Percentiles rank a stretch among this genome's conserved stretches.
phyloP scores from a whole-genome alignment of 805 yeast species.

The Priceomyces fermenticarens region DNA sequence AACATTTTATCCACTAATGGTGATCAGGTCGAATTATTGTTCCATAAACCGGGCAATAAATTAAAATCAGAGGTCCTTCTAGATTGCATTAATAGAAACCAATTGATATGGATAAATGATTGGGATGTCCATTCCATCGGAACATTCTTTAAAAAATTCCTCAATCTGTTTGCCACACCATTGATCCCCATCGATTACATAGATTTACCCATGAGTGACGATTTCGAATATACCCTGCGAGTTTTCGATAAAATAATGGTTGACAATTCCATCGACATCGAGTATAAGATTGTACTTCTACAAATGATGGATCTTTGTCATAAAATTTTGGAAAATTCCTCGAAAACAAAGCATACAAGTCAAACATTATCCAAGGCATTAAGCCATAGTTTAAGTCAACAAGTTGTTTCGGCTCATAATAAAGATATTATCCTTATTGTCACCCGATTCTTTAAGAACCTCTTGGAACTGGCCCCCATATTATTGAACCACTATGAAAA shows the following conservation, averaged over 20 bases:
- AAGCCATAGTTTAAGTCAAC: constrained; percentile 57
- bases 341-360: constrained; percentile 43
- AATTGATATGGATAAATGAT: constrained; percentile 51
- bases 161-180: constrained; percentile 53
- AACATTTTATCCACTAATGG: constrained; percentile 46
- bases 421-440: constrained; percentile 51
- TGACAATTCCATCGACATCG: constrained; percentile 8
- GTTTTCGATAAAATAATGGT: constrained; percentile 23
- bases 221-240: constrained; percentile 37
- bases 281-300: constrained; percentile 31
- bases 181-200: constrained; percentile 51
- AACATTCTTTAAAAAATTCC: constrained; percentile 41
- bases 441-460: constrained; percentile 49
- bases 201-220: constrained; percentile 52
- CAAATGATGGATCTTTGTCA: constrained; percentile 40
- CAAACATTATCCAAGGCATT: constrained; percentile 44
- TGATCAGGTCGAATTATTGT: constrained; percentile 42
- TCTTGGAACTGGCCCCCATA: constrained; percentile 49
- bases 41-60: constrained; percentile 57
- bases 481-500: constrained; percentile 15
- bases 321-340: constrained; percentile 33
- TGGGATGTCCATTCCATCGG: constrained; percentile 56
- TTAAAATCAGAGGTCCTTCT: constrained; percentile 42
- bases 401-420: constrained; percentile 33
- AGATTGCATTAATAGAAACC: constrained; percentile 53